Conservation (phyloP, 83 land plant genomes). For the Thuja plicata region DNA sequence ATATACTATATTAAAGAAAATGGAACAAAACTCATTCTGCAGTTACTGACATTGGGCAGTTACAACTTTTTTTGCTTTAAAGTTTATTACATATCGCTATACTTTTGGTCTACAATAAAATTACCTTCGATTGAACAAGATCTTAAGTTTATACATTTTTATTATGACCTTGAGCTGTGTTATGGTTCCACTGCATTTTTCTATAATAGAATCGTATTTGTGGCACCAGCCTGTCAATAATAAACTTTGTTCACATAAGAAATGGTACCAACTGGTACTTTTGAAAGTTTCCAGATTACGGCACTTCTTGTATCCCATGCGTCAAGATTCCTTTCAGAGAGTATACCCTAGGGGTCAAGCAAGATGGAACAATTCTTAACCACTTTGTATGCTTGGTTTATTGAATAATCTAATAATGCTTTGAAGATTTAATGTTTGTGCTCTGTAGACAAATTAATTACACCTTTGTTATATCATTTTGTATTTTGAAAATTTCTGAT, state of each 20-base stretch:
- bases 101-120: neutral
- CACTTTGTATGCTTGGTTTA: neutral
- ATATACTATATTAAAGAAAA: no score
- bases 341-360: neutral
- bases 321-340: neutral
- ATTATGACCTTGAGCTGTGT: neutral
- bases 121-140: no score
- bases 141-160: no score
- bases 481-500: neutral
- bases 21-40: neutral
- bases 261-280: neutral
- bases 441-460: neutral
- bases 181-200: neutral
- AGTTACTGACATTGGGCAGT: no score
- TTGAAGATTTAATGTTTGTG: neutral
- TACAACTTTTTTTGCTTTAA: no score
- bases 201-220: neutral
- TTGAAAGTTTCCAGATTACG: neutral
- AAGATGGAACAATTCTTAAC: neutral
- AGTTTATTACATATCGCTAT: neutral
- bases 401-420: neutral
- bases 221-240: neutral
- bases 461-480: neutral
- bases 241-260: no score
- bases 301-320: neutral